Evolutionary conservation across 1,284 basidiomycete genomes (phyloP), one percentile per base, ranked within the genome.

Genomic region (Filobasidium uniguttulatum): DNA sequence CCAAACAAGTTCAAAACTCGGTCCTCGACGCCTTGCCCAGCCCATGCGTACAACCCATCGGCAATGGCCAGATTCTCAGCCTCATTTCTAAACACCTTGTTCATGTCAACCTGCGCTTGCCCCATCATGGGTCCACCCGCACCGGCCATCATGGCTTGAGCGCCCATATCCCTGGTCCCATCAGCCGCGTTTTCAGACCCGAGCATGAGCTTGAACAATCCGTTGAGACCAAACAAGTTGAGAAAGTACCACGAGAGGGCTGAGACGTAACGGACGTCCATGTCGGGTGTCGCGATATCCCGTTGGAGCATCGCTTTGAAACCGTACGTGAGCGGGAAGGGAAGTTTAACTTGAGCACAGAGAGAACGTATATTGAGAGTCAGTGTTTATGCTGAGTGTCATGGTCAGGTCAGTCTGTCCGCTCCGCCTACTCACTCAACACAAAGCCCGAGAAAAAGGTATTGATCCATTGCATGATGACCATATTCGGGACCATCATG

Each of bases 391-490:
- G 7, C 7, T 10, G 19, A 20, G 19, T 22, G 17, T 19, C 46
- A n/a, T n/a, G n/a, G n/a, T 10, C 31, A 33, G 31, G 31, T 33
- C 10, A n/a, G 31, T 33, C 31, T 10, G 20, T 9, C 9, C 9
- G n/a, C n/a, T n/a, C n/a, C n/a, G n/a, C n/a, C 31, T n/a, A 80
- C 88, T 68, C 67, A 96, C 93, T 94, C 54, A 96, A 77, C 47
- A 98, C 85, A 66, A 98, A 97, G 29, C 93, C 93, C 57, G 88
- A 85, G 73, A 98, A 98, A 79, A 98, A 98, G 69, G 93, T 91
- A 71, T 93, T 96, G 73, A 99, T 94, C 87, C 94, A 98, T 56
- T 91, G 93, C 94, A 98, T 98, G 61, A 98, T 91, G 56, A 97
- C 76, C 82, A 97, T 97, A 69, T 96, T 88, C 8, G 86, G 88